phyloP scores from a whole-genome alignment of 257 asterid genomes.

The Nicotiana undulata region DNA sequence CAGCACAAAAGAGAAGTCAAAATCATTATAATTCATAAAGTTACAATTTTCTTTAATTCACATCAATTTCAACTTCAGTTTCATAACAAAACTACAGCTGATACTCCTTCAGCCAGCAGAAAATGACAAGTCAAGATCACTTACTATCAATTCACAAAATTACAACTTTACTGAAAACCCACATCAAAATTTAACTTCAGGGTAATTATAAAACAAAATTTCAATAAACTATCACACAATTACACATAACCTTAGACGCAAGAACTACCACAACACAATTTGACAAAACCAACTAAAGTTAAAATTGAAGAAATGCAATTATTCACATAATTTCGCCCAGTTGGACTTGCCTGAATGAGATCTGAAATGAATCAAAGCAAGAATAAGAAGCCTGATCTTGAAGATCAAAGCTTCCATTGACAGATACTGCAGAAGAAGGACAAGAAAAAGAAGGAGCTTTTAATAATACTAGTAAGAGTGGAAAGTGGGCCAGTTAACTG shows the following conservation, averaged over 20 bases:
- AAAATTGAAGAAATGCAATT: not conserved
- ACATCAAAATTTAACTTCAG: not conserved
- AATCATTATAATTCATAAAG: not conserved
- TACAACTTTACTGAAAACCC: not conserved
- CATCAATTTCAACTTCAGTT: not conserved
- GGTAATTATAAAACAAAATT: not conserved
- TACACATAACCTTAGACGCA: not conserved
- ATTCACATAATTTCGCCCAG: not conserved
- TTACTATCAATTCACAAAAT: not conserved
- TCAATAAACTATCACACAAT: not conserved
- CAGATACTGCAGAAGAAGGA: not conserved
- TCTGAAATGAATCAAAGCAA: slow-evolving; percentile 56
- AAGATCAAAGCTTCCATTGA: slow-evolving; percentile 33
- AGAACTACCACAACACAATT: not conserved
- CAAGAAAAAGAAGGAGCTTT: not conserved
- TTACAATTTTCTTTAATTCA: not conserved
- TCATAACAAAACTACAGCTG: not conserved
- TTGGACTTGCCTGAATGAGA: slow-evolving; percentile 45
- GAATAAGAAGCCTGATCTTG: slow-evolving; percentile 42
- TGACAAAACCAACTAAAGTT: not conserved
- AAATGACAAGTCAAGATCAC: not conserved
- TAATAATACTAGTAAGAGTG: not conserved
- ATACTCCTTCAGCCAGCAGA: not conserved
- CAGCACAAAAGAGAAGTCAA: not conserved
- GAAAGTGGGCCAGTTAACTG: slow-evolving; percentile 2